Conservation (phyloP, 2,329 filamentous ascomycete genomes). For the Bipolaris bicolor region DNA sequence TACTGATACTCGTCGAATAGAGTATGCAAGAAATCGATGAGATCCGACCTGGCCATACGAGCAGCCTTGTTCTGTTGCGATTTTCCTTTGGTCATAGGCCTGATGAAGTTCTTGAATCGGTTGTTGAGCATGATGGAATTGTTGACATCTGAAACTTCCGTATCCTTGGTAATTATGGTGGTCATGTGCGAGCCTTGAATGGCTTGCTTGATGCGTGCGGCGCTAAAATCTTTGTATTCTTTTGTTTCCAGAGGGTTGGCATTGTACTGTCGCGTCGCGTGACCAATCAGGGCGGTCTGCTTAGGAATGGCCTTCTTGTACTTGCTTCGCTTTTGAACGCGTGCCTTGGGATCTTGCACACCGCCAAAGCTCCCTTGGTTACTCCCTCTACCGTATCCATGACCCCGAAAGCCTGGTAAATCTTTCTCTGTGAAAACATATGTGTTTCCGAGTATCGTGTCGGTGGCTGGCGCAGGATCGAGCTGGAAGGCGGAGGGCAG, state of each 20-base stretch:
- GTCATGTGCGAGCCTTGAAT: slow-evolving; percentile 46
- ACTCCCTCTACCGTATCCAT: slow-evolving; percentile 30
- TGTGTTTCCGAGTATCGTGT: slow-evolving; percentile 75
- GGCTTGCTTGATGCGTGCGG: slow-evolving; percentile 53
- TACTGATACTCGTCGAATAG: slow-evolving; percentile 87
- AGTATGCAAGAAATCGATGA: slow-evolving; percentile 82
- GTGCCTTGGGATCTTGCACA: slow-evolving; percentile 41
- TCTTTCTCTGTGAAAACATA: slow-evolving; percentile 95
- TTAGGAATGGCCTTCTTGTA: slow-evolving; percentile 49
- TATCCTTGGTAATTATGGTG: slow-evolving; percentile 40
- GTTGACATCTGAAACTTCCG: slow-evolving; percentile 33
- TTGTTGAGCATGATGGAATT: slow-evolving; percentile 38
- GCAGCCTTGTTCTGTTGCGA: slow-evolving; percentile 72
- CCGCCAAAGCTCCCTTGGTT: slow-evolving; percentile 27
- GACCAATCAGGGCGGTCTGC: slow-evolving; percentile 63
- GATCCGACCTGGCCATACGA: slow-evolving; percentile 85
- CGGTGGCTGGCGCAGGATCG: slow-evolving; percentile 62
- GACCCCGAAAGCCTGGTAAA: slow-evolving; percentile 71
- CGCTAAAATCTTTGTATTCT: slow-evolving; percentile 52
- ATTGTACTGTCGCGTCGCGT: slow-evolving; percentile 64
- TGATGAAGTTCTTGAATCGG: slow-evolving; percentile 45
- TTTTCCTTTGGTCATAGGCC: slow-evolving; percentile 27
- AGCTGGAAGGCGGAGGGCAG: slow-evolving; percentile 91
- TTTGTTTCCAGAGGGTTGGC: slow-evolving; percentile 55
- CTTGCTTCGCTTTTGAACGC: slow-evolving; percentile 43